Conservation (phyloP, 768 basidiomycete species). For the Mycena olivaceomarginata region DNA sequence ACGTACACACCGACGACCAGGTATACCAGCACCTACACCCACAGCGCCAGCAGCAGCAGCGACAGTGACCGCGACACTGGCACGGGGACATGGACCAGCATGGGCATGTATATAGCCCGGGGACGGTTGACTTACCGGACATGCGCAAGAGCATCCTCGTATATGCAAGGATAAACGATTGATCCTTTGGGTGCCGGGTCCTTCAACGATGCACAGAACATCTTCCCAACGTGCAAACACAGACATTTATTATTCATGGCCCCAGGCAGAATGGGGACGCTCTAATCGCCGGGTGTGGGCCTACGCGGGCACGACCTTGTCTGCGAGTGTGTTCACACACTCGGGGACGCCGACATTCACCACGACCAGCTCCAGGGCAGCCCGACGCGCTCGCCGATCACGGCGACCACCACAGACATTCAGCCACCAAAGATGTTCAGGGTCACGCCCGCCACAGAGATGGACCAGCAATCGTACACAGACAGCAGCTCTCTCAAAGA, state of each 20-base stretch:
- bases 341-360: slow-evolving; percentile 23
- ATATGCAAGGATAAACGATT: too few relatives aligned
- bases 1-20: slow-evolving; percentile 8
- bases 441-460: too few relatives aligned
- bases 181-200: slow-evolving; percentile 66
- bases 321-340: not conserved
- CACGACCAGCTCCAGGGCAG: not conserved
- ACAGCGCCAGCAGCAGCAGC: slow-evolving; percentile 45
- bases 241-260: slow-evolving; percentile 89
- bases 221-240: slow-evolving; percentile 79
- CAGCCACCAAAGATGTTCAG: too few relatives aligned
- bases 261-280: slow-evolving; percentile 71
- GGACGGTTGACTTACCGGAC: slow-evolving; percentile 72
- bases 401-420: too few relatives aligned
- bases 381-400: slow-evolving; percentile 32
- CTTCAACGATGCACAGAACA: slow-evolving; percentile 95
- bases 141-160: too few relatives aligned
- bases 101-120: slow-evolving; percentile 47
- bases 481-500: too few relatives aligned
- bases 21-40: slow-evolving; percentile 44
- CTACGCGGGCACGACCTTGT: slow-evolving; percentile 33
- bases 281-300: slow-evolving; percentile 40
- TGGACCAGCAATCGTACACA: too few relatives aligned
- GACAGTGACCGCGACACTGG: too few relatives aligned
- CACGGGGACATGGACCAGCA: not conserved